A percentile compares a stretch with the other conserved stretches of the same genome.
Evolutionary conservation across 306 rosid genomes (phyloP).

Genomic region (Luffa acutangula): DNA sequence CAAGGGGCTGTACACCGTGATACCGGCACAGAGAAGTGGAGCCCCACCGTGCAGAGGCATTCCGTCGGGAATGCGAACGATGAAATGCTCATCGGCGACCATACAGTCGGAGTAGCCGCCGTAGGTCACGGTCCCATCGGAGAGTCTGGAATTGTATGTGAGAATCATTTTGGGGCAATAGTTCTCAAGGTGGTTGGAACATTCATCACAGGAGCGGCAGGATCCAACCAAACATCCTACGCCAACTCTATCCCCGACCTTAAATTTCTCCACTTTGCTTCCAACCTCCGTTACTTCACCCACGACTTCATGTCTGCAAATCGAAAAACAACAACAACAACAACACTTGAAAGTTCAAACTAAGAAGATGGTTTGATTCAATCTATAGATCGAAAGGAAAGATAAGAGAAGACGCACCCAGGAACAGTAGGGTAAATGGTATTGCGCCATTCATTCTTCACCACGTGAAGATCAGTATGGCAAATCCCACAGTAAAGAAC

Average conservation of each 20-base stretch:
- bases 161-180: slow-evolving; percentile 13
- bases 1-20: slow-evolving; percentile 20
- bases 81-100: slow-evolving; percentile 17
- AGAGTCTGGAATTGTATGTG: neutral
- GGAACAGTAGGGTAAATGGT: slow-evolving; percentile 6
- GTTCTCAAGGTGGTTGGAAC: slow-evolving; percentile 11
- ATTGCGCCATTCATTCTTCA: neutral
- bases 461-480: slow-evolving; percentile 20
- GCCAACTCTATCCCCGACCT: slow-evolving; percentile 18
- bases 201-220: slow-evolving; percentile 12
- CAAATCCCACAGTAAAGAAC: slow-evolving; percentile 18
- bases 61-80: slow-evolving; percentile 11
- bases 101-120: slow-evolving; percentile 19
- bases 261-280: slow-evolving; percentile 10
- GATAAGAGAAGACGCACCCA: neutral
- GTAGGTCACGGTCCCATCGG: slow-evolving; percentile 14
- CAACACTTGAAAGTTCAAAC: neutral
- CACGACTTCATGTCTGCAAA: slow-evolving; percentile 13
- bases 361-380: neutral
- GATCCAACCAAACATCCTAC: slow-evolving; percentile 14
- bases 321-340: neutral
- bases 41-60: slow-evolving; percentile 11
- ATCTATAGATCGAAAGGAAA: neutral
- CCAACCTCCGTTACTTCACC: slow-evolving; percentile 17
- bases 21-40: slow-evolving; percentile 18